Percentiles rank a stretch among this genome's conserved stretches.
phyloP scores from a whole-genome alignment of 192 early-diverging fungal species.

The Coemansia aciculifera region DNA sequence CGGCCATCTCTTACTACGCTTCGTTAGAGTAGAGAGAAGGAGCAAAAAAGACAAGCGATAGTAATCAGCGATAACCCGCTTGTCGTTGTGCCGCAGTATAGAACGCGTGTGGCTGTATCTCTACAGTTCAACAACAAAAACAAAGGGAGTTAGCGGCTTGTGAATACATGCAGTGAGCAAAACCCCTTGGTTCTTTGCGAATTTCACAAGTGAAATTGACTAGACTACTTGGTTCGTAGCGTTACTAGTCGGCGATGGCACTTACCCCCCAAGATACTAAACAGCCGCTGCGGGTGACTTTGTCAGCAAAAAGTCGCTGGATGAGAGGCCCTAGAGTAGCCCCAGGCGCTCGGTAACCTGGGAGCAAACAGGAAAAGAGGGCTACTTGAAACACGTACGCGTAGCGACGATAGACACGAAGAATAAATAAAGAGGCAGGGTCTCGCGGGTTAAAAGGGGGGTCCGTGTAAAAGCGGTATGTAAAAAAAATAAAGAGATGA shows the following conservation, averaged over 20 bases:
- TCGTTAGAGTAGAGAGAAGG: background rate
- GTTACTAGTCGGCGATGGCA: no score
- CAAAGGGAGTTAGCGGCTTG: background rate
- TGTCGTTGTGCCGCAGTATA: background rate
- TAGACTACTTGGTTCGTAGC: background rate
- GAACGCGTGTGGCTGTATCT: background rate
- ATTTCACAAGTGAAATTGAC: background rate
- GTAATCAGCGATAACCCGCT: background rate
- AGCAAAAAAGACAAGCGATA: background rate
- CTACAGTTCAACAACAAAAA: background rate
- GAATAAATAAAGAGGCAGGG: slow-evolving; percentile 12
- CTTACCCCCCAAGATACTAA: no score
- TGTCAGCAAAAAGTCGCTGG: background rate
- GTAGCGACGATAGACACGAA: background rate
- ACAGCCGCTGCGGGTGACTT: no score
- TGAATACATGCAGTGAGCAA: no score
- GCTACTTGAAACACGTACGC: background rate
- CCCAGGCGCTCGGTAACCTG: background rate
- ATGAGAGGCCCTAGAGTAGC: background rate
- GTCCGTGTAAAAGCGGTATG: background rate
- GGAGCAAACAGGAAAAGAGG: background rate
- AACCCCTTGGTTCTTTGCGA: background rate
- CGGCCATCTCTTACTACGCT: slow-evolving; percentile 18
- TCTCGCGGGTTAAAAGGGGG: slow-evolving; percentile 1
- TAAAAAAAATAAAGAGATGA: background rate